Evolutionary conservation across 2,329 filamentous ascomycete species (phyloP).

Genomic region (Plenodomus lindquistii): DNA sequence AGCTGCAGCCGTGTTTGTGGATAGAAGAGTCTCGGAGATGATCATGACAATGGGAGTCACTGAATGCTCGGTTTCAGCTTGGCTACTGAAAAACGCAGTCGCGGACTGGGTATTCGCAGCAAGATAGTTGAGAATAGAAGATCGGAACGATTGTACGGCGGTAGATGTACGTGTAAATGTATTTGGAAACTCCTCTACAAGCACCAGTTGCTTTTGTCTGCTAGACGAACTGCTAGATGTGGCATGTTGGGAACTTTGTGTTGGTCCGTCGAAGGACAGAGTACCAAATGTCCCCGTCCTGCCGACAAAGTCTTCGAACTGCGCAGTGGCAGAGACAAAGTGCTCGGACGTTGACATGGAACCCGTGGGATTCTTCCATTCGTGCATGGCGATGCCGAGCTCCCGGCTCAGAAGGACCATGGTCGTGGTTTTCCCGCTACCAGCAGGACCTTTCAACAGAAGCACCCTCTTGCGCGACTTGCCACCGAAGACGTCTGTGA

Average conservation of each 20-base stretch:
- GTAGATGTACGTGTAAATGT: slow-evolving; percentile 52
- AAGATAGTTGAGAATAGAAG: slow-evolving; percentile 74
- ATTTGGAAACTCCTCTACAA: slow-evolving; percentile 57
- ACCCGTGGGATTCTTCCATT: slow-evolving; percentile 85
- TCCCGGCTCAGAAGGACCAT: slow-evolving; percentile 75
- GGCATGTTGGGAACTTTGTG: slow-evolving; percentile 12
- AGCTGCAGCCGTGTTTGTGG: slow-evolving; percentile 79
- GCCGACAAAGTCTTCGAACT: slow-evolving; percentile 91
- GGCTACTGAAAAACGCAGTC: slow-evolving; percentile 47
- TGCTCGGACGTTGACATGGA: slow-evolving; percentile 63
- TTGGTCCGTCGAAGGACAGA: slow-evolving; percentile 55
- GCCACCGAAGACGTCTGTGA: slow-evolving; percentile 73
- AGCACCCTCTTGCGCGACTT: slow-evolving; percentile 68
- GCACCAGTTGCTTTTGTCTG: slow-evolving; percentile 47
- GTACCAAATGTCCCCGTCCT: slow-evolving; percentile 79
- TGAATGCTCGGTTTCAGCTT: slow-evolving; percentile 22
- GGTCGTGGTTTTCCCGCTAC: slow-evolving; percentile 91
- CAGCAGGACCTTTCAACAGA: slow-evolving; percentile 86
- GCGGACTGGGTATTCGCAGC: slow-evolving; percentile 66
- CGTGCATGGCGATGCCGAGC: slow-evolving; percentile 76
- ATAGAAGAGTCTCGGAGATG: slow-evolving; percentile 86
- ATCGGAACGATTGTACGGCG: slow-evolving; percentile 62
- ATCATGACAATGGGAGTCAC: slow-evolving; percentile 76
- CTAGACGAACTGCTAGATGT: slow-evolving; percentile 12
- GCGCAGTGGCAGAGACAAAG: slow-evolving; percentile 70